These are phyloP conservation scores for Backusella tuberculispora DNA, from an alignment of 192 early-diverging fungal genomes.

Conservation along the genomic window DNA sequence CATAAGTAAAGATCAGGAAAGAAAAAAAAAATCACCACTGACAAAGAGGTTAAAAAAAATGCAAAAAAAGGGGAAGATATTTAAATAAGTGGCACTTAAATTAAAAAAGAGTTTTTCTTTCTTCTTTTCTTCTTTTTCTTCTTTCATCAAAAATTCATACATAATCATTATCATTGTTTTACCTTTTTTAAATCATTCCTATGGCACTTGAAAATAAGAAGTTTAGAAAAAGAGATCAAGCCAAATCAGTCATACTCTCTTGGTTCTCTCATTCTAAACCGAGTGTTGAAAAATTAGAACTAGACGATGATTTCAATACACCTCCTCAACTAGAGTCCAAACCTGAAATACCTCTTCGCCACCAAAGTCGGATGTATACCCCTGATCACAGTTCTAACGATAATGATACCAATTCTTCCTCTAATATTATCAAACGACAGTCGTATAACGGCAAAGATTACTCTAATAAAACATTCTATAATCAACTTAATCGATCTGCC, in stretches of 20 bases:
- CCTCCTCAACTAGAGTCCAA: neutral
- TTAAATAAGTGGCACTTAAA: neutral
- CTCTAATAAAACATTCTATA: neutral
- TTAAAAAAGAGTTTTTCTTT: neutral
- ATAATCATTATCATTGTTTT: neutral
- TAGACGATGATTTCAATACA: constrained; percentile 6
- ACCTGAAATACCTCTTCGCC: constrained; percentile 12
- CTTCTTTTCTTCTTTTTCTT: neutral
- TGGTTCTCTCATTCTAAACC: constrained; percentile 3
- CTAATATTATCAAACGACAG: neutral
- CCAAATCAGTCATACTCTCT: neutral
- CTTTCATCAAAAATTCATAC: neutral
- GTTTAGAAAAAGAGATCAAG: neutral
- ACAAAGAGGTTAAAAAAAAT: neutral
- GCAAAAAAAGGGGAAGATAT: constrained; percentile 8
- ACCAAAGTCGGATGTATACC: constrained; percentile 13
- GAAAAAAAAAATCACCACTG: constrained; percentile 1
- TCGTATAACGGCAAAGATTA: neutral
- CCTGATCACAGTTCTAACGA: neutral
- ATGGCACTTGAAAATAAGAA: constrained; percentile 8
- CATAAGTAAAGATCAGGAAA: constrained; percentile 3
- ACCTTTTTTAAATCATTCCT: neutral
- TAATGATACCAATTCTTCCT: neutral
- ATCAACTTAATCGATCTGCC: constrained; percentile 13
- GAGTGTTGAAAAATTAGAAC: neutral